phyloP scores from a whole-genome alignment of 2,329 filamentous ascomycete species.

The Atkinsonella hypoxylon region DNA sequence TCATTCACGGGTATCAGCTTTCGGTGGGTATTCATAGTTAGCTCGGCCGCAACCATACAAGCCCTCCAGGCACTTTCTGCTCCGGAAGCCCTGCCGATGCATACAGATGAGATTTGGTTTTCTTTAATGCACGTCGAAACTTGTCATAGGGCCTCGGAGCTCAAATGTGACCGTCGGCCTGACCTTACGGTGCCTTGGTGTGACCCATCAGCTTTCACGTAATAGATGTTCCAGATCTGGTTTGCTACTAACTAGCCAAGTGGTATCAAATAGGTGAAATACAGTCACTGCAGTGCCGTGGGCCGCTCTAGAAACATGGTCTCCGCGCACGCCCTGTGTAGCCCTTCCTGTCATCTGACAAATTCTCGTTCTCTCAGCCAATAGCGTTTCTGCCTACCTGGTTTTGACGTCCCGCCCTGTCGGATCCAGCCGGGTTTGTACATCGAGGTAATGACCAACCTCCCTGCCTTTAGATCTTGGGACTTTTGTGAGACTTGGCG shows the following conservation, averaged over 20 bases:
- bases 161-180: background rate
- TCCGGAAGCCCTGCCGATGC: background rate
- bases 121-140: background rate
- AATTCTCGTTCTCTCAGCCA: too few species aligned
- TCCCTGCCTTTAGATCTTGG: too few species aligned
- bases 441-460: too few species aligned
- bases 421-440: too few species aligned
- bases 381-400: too few species aligned
- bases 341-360: too few species aligned
- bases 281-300: background rate
- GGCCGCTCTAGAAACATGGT: too few species aligned
- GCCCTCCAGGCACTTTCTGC: background rate
- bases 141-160: background rate
- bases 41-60: background rate
- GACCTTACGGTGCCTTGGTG: background rate
- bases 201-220: background rate
- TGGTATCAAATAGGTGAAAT: background rate
- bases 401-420: too few species aligned
- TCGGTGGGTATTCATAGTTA: background rate
- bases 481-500: too few species aligned
- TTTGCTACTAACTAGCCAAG: too few species aligned
- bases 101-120: background rate
- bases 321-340: too few species aligned
- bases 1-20: too few species aligned
- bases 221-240: background rate